These are phyloP conservation scores for Ensete glaucum DNA, from an alignment of 176 grass and related monocot genomes.

Conservation along the genomic window DNA sequence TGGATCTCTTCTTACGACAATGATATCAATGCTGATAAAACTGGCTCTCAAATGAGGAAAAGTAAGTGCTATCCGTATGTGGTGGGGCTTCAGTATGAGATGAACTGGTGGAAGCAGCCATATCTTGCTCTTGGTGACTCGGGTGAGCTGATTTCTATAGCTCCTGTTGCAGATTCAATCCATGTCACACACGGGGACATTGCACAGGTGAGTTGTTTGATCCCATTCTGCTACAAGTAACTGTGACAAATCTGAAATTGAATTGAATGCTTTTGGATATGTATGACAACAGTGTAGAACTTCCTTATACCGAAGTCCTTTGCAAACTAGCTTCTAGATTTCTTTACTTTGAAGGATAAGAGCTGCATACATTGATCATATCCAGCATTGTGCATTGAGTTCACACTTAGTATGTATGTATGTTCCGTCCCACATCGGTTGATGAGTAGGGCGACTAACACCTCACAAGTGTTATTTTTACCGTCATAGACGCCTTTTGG, in stretches of 20 bases:
- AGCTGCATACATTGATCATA: too few relatives aligned
- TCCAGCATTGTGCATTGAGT: too few relatives aligned
- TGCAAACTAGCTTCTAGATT: too few relatives aligned
- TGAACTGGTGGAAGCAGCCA: conserved; percentile 19
- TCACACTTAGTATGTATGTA: too few relatives aligned
- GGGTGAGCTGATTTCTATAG: conserved; percentile 34
- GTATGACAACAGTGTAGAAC: not conserved
- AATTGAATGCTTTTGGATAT: not conserved
- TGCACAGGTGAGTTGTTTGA: conserved; percentile 51
- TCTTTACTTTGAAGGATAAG: too few relatives aligned
- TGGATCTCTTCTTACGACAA: conserved; percentile 37
- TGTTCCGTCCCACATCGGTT: too few relatives aligned
- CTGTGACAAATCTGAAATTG: not conserved
- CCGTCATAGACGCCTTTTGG: too few relatives aligned
- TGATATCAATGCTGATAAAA: not conserved
- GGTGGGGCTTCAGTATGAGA: conserved; percentile 50
- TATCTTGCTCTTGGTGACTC: conserved; percentile 41
- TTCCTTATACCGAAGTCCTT: too few relatives aligned
- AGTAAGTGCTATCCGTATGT: conserved; percentile 55
- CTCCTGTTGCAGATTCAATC: conserved; percentile 28
- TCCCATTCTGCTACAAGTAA: not conserved
- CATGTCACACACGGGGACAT: conserved; percentile 74
- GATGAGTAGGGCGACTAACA: too few relatives aligned
- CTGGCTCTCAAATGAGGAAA: conserved; percentile 6
- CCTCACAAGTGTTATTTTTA: too few relatives aligned